phyloP scores from a whole-genome alignment of 495 filamentous ascomycete genomes.

The Trichocladium antarcticum region DNA sequence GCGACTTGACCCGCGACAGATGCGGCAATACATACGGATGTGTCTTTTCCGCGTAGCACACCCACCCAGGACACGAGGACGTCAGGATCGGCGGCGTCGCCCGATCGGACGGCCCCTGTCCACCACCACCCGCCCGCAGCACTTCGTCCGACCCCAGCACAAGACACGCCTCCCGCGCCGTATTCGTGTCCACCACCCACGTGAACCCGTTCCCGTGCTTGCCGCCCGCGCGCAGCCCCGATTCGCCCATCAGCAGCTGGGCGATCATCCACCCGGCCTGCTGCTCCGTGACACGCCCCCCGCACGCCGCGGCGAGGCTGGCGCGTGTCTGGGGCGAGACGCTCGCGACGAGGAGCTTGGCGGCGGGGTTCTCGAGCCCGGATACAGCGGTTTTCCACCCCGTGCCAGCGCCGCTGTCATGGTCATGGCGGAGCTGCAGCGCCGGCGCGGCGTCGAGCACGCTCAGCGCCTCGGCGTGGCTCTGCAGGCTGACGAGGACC shows the following conservation, averaged over 20 bases:
- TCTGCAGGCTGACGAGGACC: slow-evolving; percentile 84
- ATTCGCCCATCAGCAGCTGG: slow-evolving; percentile 60
- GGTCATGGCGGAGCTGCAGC: slow-evolving; percentile 25
- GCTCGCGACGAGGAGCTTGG: slow-evolving; percentile 75
- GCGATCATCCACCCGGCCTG: slow-evolving; percentile 73
- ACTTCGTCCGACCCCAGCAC: slow-evolving; percentile 75
- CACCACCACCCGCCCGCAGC: slow-evolving; percentile 13
- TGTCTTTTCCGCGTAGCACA: slow-evolving; percentile 96
- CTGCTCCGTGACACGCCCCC: slow-evolving; percentile 56
- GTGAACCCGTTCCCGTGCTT: slow-evolving; percentile 65
- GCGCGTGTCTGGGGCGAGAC: slow-evolving; percentile 85
- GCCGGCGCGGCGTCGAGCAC: slow-evolving; percentile 59
- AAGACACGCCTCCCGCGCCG: slow-evolving; percentile 62
- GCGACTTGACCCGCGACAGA: slow-evolving; percentile 82
- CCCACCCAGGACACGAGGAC: slow-evolving; percentile 92
- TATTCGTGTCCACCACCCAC: slow-evolving; percentile 80
- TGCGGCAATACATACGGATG: slow-evolving; percentile 88
- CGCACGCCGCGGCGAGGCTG: slow-evolving; percentile 73
- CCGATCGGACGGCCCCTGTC: slow-evolving; percentile 4
- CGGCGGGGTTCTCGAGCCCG: slow-evolving; percentile 33
- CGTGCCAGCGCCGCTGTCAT: background rate
- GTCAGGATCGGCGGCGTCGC: slow-evolving; percentile 63
- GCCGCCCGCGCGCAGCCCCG: slow-evolving; percentile 58
- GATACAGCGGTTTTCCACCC: slow-evolving; percentile 9
- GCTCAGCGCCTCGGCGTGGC: slow-evolving; percentile 77